These are phyloP conservation scores for Solanum peruvianum DNA, from an alignment of 257 asterid species.

Conservation along the genomic window DNA sequence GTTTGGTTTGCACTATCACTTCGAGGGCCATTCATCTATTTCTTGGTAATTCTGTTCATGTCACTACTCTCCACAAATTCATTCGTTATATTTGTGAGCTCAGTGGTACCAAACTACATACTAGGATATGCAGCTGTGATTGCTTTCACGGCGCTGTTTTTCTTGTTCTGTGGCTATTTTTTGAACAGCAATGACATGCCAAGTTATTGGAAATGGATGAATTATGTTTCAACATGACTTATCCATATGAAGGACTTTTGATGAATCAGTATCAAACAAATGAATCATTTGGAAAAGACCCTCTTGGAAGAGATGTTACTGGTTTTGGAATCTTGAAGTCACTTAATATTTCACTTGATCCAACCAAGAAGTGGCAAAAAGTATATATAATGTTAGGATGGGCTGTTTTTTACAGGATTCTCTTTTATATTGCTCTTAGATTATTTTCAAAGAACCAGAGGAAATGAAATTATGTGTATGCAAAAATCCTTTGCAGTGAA, in stretches of 20 bases:
- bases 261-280: constrained; percentile 59
- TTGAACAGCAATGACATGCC: constrained; percentile 46
- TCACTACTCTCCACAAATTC: constrained; percentile 67
- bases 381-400: constrained; percentile 60
- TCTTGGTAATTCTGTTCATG: constrained; percentile 52
- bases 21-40: constrained; percentile 35
- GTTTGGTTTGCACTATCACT: constrained; percentile 64
- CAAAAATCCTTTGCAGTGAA: too few relatives aligned
- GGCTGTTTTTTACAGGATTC: constrained; percentile 53
- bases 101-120: constrained; percentile 83
- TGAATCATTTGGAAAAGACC: constrained; percentile 20
- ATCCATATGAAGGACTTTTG: constrained; percentile 71
- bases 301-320: constrained; percentile 5
- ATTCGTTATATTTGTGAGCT: constrained; percentile 69
- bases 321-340: constrained; percentile 41
- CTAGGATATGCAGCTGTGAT: constrained; percentile 80
- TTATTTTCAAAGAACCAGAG: constrained; percentile 79
- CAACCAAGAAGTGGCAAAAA: constrained; percentile 47
- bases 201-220: constrained; percentile 76
- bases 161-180: constrained; percentile 72
- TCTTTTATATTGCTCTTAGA: constrained; percentile 61
- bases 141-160: constrained; percentile 80
- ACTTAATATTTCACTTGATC: constrained; percentile 24
- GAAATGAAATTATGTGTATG: background rate
- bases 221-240: constrained; percentile 66